phyloP scores from a whole-genome alignment of 257 asterid genomes.

The Solanum peruvianum region DNA sequence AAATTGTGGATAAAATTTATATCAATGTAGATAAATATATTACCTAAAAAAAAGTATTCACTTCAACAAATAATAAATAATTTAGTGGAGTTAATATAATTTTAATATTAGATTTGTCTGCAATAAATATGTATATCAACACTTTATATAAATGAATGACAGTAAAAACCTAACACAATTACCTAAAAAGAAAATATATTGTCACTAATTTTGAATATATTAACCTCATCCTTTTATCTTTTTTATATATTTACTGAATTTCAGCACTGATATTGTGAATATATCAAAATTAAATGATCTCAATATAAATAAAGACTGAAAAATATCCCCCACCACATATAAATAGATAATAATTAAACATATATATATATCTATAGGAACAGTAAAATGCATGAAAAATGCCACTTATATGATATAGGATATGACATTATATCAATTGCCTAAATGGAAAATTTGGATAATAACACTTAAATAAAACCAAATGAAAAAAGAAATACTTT shows the following conservation, averaged over 20 bases:
- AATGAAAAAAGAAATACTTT: neutral
- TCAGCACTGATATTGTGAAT: rapidly evolving
- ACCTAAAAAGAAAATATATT: too few species aligned
- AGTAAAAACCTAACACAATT: too few species aligned
- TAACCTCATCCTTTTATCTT: neutral
- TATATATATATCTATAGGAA: neutral
- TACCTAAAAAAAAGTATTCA: neutral
- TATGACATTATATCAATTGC: neutral
- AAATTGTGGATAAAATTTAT: neutral
- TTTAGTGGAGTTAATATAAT: too few species aligned
- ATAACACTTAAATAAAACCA: neutral
- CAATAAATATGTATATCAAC: too few species aligned
- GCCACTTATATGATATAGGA: neutral
- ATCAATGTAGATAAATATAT: too few species aligned
- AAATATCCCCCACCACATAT: neutral
- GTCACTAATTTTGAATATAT: too few species aligned
- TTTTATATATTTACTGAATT: neutral
- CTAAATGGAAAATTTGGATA: neutral
- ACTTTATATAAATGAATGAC: too few species aligned
- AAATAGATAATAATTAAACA: neutral
- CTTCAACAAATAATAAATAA: too few species aligned
- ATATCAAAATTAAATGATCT: neutral
- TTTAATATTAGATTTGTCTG: too few species aligned
- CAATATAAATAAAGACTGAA: neutral
- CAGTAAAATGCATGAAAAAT: neutral